A percentile compares a stretch with the other conserved stretches of the same genome.
Evolutionary conservation across 2,329 filamentous ascomycete species (phyloP).

Genomic region (Colletotrichum australisinense): DNA sequence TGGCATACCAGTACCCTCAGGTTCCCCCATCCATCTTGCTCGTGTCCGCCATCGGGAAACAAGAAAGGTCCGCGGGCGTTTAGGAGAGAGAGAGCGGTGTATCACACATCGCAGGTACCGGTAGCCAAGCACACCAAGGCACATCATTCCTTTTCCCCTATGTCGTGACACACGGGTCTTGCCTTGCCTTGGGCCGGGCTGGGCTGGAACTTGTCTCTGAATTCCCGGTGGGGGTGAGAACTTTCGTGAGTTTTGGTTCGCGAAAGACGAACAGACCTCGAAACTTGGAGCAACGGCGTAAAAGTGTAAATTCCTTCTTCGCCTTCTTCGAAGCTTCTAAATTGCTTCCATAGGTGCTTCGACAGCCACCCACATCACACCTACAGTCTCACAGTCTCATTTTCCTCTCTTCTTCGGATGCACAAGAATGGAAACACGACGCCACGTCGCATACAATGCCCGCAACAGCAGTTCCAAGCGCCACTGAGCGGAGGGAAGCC

Average conservation of each 20-base stretch:
- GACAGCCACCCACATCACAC: background rate
- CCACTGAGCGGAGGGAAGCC: background rate
- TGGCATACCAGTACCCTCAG: too few species aligned
- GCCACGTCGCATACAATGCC: constrained; percentile 7
- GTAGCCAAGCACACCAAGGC: background rate
- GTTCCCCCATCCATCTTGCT: background rate
- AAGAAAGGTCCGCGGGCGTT: background rate
- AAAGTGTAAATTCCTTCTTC: constrained; percentile 23
- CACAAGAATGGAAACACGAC: constrained; percentile 10
- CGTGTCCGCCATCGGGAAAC: constrained; percentile 1
- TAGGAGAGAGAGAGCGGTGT: background rate
- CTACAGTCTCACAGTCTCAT: too few species aligned
- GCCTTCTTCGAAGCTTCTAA: constrained; percentile 20
- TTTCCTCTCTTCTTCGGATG: background rate
- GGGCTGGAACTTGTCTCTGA: background rate
- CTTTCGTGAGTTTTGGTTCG: too few species aligned
- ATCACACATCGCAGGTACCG: background rate
- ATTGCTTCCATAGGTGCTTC: constrained; percentile 1
- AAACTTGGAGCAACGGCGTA: constrained; percentile 8
- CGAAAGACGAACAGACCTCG: background rate
- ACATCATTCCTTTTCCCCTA: background rate
- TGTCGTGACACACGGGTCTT: background rate
- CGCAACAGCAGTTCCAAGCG: constrained; percentile 16
- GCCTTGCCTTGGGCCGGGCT: background rate
- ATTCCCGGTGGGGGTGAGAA: background rate